Evolutionary conservation across 148 eudicot species (phyloP).

Genomic region (Arctostaphylos glauca): DNA sequence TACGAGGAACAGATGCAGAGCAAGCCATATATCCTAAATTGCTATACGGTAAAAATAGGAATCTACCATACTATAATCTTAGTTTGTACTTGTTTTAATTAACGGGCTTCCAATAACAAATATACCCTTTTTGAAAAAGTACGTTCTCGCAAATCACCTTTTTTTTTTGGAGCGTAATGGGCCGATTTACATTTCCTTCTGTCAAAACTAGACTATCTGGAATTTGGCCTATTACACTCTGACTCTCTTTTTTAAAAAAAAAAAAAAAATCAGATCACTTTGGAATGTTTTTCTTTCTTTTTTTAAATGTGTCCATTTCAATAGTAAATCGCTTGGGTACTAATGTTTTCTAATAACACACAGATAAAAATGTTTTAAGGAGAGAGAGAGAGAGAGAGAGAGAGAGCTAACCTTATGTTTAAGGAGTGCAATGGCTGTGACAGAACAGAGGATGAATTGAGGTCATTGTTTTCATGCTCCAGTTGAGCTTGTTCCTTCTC

Average conservation of each 20-base stretch:
- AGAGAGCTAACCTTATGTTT: constrained; percentile 30
- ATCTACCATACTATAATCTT: background rate
- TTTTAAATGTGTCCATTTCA: too few species aligned
- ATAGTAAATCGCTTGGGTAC: too few species aligned
- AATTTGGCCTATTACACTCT: too few species aligned
- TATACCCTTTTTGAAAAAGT: too few species aligned
- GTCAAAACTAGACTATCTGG: background rate
- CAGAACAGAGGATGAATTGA: constrained; percentile 28
- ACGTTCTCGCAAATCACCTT: background rate
- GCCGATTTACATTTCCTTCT: background rate
- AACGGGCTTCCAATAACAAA: background rate
- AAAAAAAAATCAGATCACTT: too few species aligned
- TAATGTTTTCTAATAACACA: background rate
- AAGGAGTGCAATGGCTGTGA: constrained; percentile 38
- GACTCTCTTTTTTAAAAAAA: too few species aligned
- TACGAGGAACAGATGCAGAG: background rate
- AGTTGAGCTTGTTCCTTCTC: constrained; percentile 26
- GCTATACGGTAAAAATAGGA: background rate
- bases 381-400: background rate
- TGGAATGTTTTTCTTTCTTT: too few species aligned
- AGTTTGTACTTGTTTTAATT: background rate
- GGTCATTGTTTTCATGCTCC: constrained; percentile 39
- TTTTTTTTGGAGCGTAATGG: background rate
- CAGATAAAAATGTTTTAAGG: background rate
- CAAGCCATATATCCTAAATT: background rate